Base-by-base conservation (phyloP, 2,329 filamentous ascomycete genomes). In the Arthrocladium fulminans region DNA sequence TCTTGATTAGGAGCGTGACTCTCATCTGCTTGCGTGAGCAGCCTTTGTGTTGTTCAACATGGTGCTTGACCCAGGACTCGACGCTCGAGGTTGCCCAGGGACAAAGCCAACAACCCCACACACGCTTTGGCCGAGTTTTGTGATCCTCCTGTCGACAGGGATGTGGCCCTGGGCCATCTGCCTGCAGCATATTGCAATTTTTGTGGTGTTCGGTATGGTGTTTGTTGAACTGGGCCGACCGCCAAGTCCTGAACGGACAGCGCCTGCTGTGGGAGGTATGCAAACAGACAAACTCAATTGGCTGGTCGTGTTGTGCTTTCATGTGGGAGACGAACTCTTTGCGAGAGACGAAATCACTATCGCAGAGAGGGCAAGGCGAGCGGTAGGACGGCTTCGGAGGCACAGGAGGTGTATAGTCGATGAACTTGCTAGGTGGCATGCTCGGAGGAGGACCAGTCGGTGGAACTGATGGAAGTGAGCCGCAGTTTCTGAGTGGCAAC, bases 91-190 rank as follows among this genome's bases (percentile, higher is more conserved):
- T n/a, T n/a, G 29, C 10, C 29, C 19, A 23, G 3, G 6, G 12
- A 37, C 43, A 45, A 19, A 45, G 19, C 29, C 32, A 45, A 20
- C 43, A 45, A n/a, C 43, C 43, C 43, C 43, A 45, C 3, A 45
- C 23, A 10, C 13, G 15, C 17, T 22, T 35, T 12, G 43, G 43
- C 10, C 22, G 22, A 2, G 29, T 20, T 7, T 22, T 45, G 7
- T 19, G 27, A 19, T n/a, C 15, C 13, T 43, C 27, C 10, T 34
- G 12, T 17, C 22, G 29, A 24, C 42, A 45, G 34, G 42, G 15
- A 5, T 15, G 17, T 9, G 10, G 15, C 9, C 24, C n/a, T 3
- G n/a, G 3, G n/a, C 10, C 39, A 3, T 27, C 19, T 9, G 19
- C 12, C 39, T 27, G 19, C n/a, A 12, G 13, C 20, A 29, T 23